A percentile compares a stretch with the other conserved stretches of the same genome.
Evolutionary conservation across 2,329 filamentous ascomycete genomes (phyloP).

Genomic region (Pseudogymnoascus sp.): DNA sequence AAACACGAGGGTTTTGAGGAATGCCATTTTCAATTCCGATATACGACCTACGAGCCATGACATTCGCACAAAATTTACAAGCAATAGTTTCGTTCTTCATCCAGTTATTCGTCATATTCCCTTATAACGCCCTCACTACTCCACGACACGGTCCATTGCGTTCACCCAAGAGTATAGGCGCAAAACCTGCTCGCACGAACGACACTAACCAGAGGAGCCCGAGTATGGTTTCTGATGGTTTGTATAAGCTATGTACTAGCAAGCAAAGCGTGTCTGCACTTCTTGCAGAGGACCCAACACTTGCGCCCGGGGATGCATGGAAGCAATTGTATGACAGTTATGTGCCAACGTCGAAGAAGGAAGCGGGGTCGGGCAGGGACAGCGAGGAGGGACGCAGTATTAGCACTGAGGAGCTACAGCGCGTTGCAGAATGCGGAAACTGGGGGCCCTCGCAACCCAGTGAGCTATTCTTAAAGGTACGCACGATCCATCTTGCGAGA

Average conservation of each 20-base stretch:
- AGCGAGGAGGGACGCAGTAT: slow-evolving; percentile 18
- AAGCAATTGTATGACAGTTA: slow-evolving; percentile 44
- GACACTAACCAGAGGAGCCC: neutral
- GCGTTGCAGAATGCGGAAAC: slow-evolving; percentile 53
- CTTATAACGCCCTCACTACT: slow-evolving; percentile 26
- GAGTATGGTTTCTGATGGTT: slow-evolving; percentile 36
- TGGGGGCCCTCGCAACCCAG: slow-evolving; percentile 59
- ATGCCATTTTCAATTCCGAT: neutral
- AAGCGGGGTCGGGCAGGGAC: slow-evolving; percentile 18
- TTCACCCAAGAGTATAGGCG: neutral
- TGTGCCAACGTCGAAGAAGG: slow-evolving; percentile 8
- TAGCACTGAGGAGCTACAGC: slow-evolving; percentile 40
- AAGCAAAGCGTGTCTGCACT: slow-evolving; percentile 49
- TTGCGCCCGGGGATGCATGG: slow-evolving; percentile 47
- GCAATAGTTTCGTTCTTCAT: slow-evolving; percentile 20
- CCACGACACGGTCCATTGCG: slow-evolving; percentile 19
- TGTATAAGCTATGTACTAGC: slow-evolving; percentile 46
- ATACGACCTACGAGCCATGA: slow-evolving; percentile 11
- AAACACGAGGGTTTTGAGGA: neutral
- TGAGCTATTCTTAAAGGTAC: slow-evolving; percentile 56
- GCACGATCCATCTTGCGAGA: slow-evolving; percentile 12
- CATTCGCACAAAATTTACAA: slow-evolving; percentile 14
- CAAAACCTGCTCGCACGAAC: neutral
- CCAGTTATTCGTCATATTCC: slow-evolving; percentile 28
- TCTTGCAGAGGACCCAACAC: slow-evolving; percentile 44